These are phyloP conservation scores for Cordia subcordata DNA, from an alignment of 257 asterid species.

Conservation along the genomic window DNA sequence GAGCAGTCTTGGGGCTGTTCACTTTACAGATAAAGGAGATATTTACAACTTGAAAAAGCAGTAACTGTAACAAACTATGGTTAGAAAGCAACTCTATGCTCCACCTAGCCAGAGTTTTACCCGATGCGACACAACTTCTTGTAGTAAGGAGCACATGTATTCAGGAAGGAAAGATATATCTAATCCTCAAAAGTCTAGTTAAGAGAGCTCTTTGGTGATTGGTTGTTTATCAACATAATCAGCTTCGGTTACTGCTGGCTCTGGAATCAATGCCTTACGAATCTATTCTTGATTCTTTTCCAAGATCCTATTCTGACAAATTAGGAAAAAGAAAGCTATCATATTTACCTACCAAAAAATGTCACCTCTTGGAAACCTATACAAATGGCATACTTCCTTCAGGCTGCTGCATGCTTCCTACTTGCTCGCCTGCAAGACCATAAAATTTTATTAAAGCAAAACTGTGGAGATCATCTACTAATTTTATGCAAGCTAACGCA, in stretches of 20 bases:
- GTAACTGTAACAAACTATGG: not conserved
- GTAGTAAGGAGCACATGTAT: too few relatives aligned
- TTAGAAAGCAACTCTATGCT: not conserved
- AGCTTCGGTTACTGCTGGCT: not conserved
- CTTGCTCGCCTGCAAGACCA: conserved; percentile 31
- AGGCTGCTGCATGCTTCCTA: conserved; percentile 35
- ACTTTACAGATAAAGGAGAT: not conserved
- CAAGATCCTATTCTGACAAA: conserved; percentile 17
- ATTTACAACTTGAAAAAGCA: not conserved
- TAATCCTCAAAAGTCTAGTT: not conserved
- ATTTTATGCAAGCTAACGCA: not conserved
- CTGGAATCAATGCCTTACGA: not conserved
- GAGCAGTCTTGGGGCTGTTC: too few relatives aligned
- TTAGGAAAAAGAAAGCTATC: conserved; percentile 18
- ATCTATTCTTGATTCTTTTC: not conserved
- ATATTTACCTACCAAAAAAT: conserved; percentile 27
- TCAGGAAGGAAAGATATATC: not conserved
- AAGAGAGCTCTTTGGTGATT: too few relatives aligned
- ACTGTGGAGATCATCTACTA: not conserved
- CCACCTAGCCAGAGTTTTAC: not conserved
- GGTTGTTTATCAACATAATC: not conserved
- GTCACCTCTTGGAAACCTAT: not conserved
- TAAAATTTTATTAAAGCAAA: not conserved
- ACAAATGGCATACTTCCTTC: conserved; percentile 15
- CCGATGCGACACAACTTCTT: not conserved